phyloP scores from a whole-genome alignment of 345 rosid genomes.

The Tarenaya hassleriana region DNA sequence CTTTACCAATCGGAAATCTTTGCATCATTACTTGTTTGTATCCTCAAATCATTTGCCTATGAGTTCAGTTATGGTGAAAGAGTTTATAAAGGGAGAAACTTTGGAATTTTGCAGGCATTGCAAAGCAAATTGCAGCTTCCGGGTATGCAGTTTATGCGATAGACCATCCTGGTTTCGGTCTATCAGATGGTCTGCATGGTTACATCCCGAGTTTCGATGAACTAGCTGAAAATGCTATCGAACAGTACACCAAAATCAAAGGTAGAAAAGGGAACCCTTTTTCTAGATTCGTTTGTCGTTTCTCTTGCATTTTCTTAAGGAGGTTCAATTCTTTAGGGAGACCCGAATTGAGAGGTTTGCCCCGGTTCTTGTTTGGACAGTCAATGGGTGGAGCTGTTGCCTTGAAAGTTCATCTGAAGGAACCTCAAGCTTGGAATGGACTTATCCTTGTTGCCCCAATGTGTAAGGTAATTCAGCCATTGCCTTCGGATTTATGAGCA shows the following conservation, averaged over 20 bases:
- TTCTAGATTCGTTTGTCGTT: conserved; percentile 5
- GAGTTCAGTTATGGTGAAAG: background rate
- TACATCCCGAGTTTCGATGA: conserved; percentile 67
- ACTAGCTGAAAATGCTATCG: conserved; percentile 62
- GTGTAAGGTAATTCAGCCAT: conserved; percentile 67
- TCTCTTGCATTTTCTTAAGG: background rate
- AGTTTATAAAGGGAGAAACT: background rate
- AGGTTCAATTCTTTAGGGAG: conserved; percentile 40
- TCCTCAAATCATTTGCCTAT: background rate
- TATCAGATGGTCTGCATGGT: conserved; percentile 91
- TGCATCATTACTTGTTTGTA: background rate
- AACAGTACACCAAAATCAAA: conserved; percentile 66
- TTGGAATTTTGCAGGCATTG: conserved; percentile 53
- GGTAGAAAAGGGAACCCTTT: conserved; percentile 34
- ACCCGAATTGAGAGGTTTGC: conserved; percentile 63
- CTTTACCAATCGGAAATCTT: background rate
- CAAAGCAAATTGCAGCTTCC: conserved; percentile 54
- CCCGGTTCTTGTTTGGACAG: conserved; percentile 75
- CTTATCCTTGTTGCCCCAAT: conserved; percentile 85
- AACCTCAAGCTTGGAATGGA: conserved; percentile 88
- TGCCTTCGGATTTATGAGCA: background rate
- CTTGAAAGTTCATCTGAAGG: conserved; percentile 67
- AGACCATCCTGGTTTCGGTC: conserved; percentile 94
- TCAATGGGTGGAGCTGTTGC: conserved; percentile 98
- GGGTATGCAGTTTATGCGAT: conserved; percentile 80